These are phyloP conservation scores for Fusarium euwallaceae DNA, from an alignment of 2,329 filamentous ascomycete species.

Conservation along the genomic window DNA sequence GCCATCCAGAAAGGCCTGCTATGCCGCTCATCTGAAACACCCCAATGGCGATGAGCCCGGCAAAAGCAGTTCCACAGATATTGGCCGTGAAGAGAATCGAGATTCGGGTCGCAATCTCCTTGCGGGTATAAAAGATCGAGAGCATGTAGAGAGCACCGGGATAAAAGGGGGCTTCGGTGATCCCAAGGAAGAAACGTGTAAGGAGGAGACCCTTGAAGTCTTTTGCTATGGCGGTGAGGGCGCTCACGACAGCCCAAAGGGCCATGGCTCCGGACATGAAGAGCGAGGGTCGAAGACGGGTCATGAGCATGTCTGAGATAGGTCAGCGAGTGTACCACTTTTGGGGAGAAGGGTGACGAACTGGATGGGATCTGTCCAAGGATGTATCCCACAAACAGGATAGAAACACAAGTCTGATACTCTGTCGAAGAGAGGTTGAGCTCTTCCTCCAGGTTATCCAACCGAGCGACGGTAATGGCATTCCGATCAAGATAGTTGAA, in stretches of 20 bases:
- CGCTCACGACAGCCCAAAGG: conserved; percentile 61
- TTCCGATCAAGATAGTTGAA: conserved; percentile 62
- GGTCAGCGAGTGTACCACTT: background rate
- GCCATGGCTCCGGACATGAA: conserved; percentile 52
- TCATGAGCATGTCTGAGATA: conserved; percentile 54
- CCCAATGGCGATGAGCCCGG: conserved; percentile 59
- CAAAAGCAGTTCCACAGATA: conserved; percentile 52
- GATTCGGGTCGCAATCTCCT: conserved; percentile 57
- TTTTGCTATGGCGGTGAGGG: conserved; percentile 59
- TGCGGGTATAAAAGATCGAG: conserved; percentile 66
- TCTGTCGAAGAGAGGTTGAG: conserved; percentile 41
- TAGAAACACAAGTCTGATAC: conserved; percentile 45
- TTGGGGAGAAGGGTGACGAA: background rate
- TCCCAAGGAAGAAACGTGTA: conserved; percentile 56
- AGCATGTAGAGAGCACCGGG: conserved; percentile 55
- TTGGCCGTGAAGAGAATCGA: conserved; percentile 59
- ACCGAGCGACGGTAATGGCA: conserved; percentile 59
- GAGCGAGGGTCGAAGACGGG: conserved; percentile 55
- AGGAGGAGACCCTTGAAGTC: conserved; percentile 63
- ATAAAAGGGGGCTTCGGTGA: conserved; percentile 57
- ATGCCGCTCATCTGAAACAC: conserved; percentile 51
- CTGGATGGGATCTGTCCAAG: conserved; percentile 56
- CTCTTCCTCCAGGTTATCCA: conserved; percentile 50
- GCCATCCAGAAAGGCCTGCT: conserved; percentile 44
- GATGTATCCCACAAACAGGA: conserved; percentile 59